A percentile compares a stretch with the other conserved stretches of the same genome.
These are phyloP conservation scores for Leishmania tarentolae DNA, from an alignment of 208 protist species.

Conservation along the genomic window DNA sequence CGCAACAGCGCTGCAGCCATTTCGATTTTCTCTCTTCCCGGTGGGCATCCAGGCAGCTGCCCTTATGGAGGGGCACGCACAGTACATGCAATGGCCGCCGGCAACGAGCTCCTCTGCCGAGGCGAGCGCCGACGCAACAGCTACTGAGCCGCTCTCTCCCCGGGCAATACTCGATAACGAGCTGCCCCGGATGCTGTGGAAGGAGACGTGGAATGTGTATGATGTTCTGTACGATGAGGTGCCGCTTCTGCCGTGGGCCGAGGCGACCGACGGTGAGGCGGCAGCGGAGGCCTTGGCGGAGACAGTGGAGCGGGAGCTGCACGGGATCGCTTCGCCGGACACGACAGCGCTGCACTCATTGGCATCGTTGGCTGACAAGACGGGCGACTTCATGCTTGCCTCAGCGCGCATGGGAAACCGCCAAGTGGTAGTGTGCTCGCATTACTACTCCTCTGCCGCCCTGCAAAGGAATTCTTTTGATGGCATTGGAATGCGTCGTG, in stretches of 20 bases:
- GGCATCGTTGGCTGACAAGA: conserved; percentile 7
- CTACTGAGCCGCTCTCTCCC: not conserved
- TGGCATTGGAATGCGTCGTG: not conserved
- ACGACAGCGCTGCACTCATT: conserved; percentile 11
- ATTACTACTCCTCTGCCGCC: conserved; percentile 51
- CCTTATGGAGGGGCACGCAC: conserved; percentile 9
- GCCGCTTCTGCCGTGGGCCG: conserved; percentile 48
- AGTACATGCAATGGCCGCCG: not conserved
- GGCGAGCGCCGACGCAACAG: not conserved
- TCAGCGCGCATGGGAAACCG: conserved; percentile 25
- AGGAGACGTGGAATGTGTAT: conserved; percentile 88
- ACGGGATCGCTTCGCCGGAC: not conserved
- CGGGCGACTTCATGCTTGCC: conserved; percentile 36
- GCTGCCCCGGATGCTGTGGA: conserved; percentile 52
- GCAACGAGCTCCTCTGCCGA: not conserved
- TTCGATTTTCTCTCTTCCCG: conserved; percentile 60
- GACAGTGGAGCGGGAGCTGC: conserved; percentile 14
- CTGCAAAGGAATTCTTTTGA: conserved; percentile 11
- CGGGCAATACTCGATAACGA: conserved; percentile 6
- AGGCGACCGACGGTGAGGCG: not conserved
- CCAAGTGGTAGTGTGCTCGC: conserved; percentile 58
- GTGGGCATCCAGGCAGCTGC: conserved; percentile 51
- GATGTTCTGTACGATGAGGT: conserved; percentile 87
- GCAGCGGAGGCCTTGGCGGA: conserved; percentile 8
- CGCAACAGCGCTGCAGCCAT: conserved; percentile 18